These are phyloP conservation scores for Stephanodiscus minutulus DNA, from an alignment of 108 stramenopile genomes.

Conservation along the genomic window DNA sequence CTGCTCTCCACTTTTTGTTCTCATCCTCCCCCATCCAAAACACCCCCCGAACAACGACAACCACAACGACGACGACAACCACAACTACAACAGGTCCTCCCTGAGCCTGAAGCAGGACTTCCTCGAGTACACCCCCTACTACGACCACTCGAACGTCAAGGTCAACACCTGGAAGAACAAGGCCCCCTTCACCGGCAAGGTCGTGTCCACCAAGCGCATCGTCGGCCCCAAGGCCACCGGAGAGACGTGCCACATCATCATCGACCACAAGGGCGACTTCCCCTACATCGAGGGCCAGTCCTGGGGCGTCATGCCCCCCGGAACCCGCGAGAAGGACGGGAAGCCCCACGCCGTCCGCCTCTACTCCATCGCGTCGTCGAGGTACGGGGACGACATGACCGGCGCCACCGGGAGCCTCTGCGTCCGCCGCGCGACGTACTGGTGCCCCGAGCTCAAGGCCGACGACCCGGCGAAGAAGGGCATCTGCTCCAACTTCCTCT, in stretches of 20 bases:
- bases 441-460: constrained; percentile 92
- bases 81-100: constrained; percentile 28
- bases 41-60: neutral
- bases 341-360: constrained; percentile 96
- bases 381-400: constrained; percentile 98
- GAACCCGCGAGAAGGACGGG: constrained; percentile 91
- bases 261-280: constrained; percentile 97
- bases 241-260: constrained; percentile 98
- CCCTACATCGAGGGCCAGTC: constrained; percentile 99
- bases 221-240: constrained; percentile 96
- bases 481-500: constrained; percentile 98
- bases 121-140: constrained; percentile 96
- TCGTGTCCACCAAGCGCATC: constrained; percentile 96
- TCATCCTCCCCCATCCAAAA: neutral
- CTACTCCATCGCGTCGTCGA: constrained; percentile 97
- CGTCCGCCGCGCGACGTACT: constrained; percentile 96
- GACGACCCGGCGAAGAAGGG: constrained; percentile 99
- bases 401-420: constrained; percentile 95
- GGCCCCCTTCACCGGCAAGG: constrained; percentile 95
- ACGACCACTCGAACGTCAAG: constrained; percentile 87
- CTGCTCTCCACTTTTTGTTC: too few species aligned
- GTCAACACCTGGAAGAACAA: constrained; percentile 97
- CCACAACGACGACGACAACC: too few species aligned
- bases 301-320: constrained; percentile 96
- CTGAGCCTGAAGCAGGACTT: constrained; percentile 89